phyloP scores from a whole-genome alignment of 2,329 filamentous ascomycete genomes.

The Talaromyces funiculosus region DNA sequence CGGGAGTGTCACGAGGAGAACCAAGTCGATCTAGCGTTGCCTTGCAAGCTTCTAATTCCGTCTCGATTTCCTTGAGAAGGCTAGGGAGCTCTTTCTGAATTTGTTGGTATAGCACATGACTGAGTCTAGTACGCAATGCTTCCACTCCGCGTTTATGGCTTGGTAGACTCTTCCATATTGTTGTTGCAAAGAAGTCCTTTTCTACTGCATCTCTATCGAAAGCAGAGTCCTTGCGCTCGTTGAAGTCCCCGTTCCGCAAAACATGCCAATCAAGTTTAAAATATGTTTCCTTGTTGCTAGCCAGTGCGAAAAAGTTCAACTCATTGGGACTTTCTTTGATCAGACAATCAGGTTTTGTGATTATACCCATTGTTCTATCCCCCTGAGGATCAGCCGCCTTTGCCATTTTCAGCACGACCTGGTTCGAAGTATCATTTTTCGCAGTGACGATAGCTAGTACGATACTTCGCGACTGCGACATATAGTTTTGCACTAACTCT shows the following conservation, averaged over 20 bases:
- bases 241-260: slow-evolving; percentile 30
- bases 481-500: slow-evolving; percentile 10
- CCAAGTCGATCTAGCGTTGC: slow-evolving; percentile 11
- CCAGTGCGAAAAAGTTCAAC: slow-evolving; percentile 23
- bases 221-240: slow-evolving; percentile 17
- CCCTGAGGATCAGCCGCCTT: slow-evolving; percentile 7
- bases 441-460: slow-evolving; percentile 12
- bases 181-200: slow-evolving; percentile 15
- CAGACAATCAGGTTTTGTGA: slow-evolving; percentile 30
- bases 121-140: slow-evolving; percentile 24
- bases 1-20: slow-evolving; percentile 7
- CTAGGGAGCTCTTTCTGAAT: slow-evolving; percentile 20
- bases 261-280: slow-evolving; percentile 30
- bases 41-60: slow-evolving; percentile 14
- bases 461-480: slow-evolving; percentile 12
- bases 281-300: slow-evolving; percentile 26
- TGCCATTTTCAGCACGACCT: slow-evolving; percentile 11
- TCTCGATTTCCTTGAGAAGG: slow-evolving; percentile 16
- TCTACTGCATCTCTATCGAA: slow-evolving; percentile 18
- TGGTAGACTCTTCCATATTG: slow-evolving; percentile 17
- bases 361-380: slow-evolving; percentile 13
- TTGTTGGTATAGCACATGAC: slow-evolving; percentile 27
- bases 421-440: slow-evolving; percentile 14
- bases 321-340: slow-evolving; percentile 21
- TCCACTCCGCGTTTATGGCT: slow-evolving; percentile 24